Conservation (phyloP, 257 asterid species). For the Fraxinus quadrangulata region DNA sequence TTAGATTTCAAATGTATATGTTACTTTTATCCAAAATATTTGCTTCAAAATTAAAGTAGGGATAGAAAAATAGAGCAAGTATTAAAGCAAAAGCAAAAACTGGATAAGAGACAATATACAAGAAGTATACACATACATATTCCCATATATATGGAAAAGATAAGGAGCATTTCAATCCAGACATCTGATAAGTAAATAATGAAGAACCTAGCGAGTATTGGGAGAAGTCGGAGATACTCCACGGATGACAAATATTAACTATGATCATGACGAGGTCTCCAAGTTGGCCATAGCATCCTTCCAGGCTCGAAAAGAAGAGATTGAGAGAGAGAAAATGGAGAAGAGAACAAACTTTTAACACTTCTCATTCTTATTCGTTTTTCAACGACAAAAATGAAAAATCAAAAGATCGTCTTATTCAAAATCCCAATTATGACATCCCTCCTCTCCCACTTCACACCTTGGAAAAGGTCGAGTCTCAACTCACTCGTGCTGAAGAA, state of each 20-base stretch:
- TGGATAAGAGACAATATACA: slow-evolving; percentile 11
- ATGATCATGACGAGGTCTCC: slow-evolving; percentile 58
- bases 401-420: no score
- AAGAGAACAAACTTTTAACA: slow-evolving; percentile 34
- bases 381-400: no score
- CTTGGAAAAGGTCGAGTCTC: slow-evolving; percentile 55
- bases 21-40: slow-evolving; percentile 26
- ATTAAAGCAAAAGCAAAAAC: slow-evolving; percentile 65
- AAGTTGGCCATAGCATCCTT: slow-evolving; percentile 55
- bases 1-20: not conserved
- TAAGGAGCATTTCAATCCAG: not conserved
- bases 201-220: slow-evolving; percentile 54
- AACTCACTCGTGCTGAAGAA: slow-evolving; percentile 74
- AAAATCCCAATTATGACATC: no score
- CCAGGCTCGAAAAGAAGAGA: slow-evolving; percentile 74
- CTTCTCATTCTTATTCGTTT: no score
- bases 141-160: slow-evolving; percentile 11
- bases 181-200: slow-evolving; percentile 18
- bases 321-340: slow-evolving; percentile 72
- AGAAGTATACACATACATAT: no score
- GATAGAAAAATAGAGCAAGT: slow-evolving; percentile 35
- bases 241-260: slow-evolving; percentile 31
- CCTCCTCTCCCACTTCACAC: no score
- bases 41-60: slow-evolving; percentile 57
- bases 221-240: slow-evolving; percentile 61